These are phyloP conservation scores for Kluyveromyces wickerhamii DNA, from an alignment of 805 yeast species.

Conservation along the genomic window DNA sequence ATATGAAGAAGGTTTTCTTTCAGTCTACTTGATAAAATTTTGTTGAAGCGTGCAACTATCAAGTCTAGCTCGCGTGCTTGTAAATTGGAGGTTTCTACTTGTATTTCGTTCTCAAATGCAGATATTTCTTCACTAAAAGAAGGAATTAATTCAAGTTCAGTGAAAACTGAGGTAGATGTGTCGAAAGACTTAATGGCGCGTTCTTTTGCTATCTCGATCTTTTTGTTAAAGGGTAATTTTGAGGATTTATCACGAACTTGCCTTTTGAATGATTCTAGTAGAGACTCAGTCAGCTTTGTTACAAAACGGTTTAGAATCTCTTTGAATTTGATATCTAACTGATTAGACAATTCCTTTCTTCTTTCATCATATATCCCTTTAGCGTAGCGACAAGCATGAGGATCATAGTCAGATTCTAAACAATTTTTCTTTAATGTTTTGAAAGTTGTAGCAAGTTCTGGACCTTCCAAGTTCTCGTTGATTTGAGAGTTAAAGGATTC, in stretches of 20 bases:
- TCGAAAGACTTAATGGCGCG: conserved; percentile 13
- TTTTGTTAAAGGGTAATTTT: conserved; percentile 26
- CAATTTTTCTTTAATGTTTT: conserved; percentile 38
- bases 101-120: conserved; percentile 18
- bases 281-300: conserved; percentile 28
- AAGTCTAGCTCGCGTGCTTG: conserved; percentile 35
- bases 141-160: conserved; percentile 10
- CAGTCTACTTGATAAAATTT: conserved; percentile 39
- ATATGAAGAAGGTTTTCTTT: conserved; percentile 44
- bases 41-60: conserved; percentile 38
- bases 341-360: conserved; percentile 39
- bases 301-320: conserved; percentile 39
- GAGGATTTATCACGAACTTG: conserved; percentile 24
- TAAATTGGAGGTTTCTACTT: conserved; percentile 26
- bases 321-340: conserved; percentile 40
- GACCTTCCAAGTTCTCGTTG: conserved; percentile 22
- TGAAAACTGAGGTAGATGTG: conserved; percentile 12
- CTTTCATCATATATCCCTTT: conserved; percentile 58
- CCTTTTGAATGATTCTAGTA: conserved; percentile 27
- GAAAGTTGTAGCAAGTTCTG: conserved; percentile 37
- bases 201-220: conserved; percentile 29
- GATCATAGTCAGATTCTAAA: conserved; percentile 49
- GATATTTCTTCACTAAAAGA: conserved; percentile 23
- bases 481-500: conserved; percentile 27
- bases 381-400: conserved; percentile 69